A percentile compares a stretch with the other conserved stretches of the same genome.
These are phyloP conservation scores for Neurospora sp. DNA, from an alignment of 495 filamentous ascomycete genomes.

Conservation along the genomic window DNA sequence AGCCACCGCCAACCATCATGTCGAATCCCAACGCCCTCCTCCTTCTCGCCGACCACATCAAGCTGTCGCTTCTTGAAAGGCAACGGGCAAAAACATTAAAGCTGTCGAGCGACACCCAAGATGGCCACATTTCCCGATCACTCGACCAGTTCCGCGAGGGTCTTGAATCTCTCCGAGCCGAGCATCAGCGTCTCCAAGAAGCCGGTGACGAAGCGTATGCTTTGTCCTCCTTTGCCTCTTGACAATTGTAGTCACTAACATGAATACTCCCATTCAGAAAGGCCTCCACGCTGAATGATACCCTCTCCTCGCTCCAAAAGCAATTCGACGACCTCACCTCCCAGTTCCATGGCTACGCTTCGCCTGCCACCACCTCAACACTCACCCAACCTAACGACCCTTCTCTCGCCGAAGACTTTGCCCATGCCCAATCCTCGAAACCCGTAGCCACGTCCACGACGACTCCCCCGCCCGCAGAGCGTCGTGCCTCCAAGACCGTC, in stretches of 20 bases:
- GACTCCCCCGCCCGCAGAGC: slow-evolving; percentile 25
- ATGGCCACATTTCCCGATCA: slow-evolving; percentile 81
- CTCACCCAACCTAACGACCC: slow-evolving; percentile 58
- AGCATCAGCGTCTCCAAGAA: slow-evolving; percentile 51
- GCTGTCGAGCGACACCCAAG: slow-evolving; percentile 68
- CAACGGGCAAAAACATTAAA: slow-evolving; percentile 84
- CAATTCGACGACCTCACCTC: slow-evolving; percentile 50
- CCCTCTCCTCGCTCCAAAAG: slow-evolving; percentile 42
- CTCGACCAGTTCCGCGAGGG: slow-evolving; percentile 79
- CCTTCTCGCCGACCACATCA: slow-evolving; percentile 69
- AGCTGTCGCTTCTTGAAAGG: slow-evolving; percentile 72
- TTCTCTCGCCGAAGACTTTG: slow-evolving; percentile 54
- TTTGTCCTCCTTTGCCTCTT: not conserved
- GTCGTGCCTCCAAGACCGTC: slow-evolving; percentile 64
- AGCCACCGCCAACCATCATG: slow-evolving; percentile 22
- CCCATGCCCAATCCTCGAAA: slow-evolving; percentile 40
- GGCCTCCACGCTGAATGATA: slow-evolving; percentile 34
- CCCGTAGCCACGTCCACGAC: slow-evolving; percentile 32
- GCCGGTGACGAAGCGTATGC: slow-evolving; percentile 47
- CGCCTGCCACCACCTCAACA: slow-evolving; percentile 36
- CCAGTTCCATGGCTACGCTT: slow-evolving; percentile 52
- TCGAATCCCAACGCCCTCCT: slow-evolving; percentile 55
- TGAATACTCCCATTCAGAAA: slow-evolving; percentile 22
- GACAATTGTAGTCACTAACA: not conserved
- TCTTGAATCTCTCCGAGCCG: slow-evolving; percentile 62